Percentiles rank a stretch among this genome's conserved stretches.
phyloP scores from a whole-genome alignment of 2,329 filamentous ascomycete genomes.

The Epichloe brachyelytri region DNA sequence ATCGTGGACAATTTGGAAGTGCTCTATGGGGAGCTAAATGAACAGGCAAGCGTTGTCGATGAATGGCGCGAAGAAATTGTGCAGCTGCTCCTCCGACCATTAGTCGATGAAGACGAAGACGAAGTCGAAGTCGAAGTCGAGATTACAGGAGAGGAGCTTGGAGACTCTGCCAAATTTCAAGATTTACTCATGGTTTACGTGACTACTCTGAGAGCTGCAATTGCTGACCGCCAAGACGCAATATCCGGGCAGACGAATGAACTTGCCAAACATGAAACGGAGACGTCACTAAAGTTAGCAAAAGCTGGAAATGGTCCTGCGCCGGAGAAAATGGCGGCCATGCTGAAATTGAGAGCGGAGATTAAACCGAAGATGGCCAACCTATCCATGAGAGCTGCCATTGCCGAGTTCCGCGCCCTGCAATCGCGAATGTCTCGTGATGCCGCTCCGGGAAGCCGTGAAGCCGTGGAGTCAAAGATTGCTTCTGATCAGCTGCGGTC shows the following conservation, averaged over 20 bases:
- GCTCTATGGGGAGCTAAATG: constrained; percentile 54
- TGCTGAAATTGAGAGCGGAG: constrained; percentile 34
- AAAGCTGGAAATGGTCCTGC: constrained; percentile 54
- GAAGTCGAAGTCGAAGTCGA: constrained; percentile 61
- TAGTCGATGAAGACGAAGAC: constrained; percentile 71
- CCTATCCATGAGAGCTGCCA: constrained; percentile 56
- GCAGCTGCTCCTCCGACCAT: constrained; percentile 55
- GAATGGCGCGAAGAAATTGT: constrained; percentile 65
- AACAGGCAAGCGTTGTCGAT: constrained; percentile 57
- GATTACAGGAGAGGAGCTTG: constrained; percentile 79
- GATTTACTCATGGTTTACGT: constrained; percentile 84
- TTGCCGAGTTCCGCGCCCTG: constrained; percentile 57
- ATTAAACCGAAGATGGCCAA: constrained; percentile 36
- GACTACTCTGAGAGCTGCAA: constrained; percentile 58
- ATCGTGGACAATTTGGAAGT: constrained; percentile 53
- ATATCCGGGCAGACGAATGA: constrained; percentile 67
- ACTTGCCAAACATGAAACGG: constrained; percentile 61
- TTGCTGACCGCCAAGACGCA: constrained; percentile 66
- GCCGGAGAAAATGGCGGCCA: constrained; percentile 45
- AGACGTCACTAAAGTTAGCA: constrained; percentile 46
- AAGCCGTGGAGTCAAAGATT: constrained; percentile 55
- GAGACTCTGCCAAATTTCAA: constrained; percentile 73
- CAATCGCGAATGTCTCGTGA: constrained; percentile 28
- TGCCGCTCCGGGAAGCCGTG: constrained; percentile 26
- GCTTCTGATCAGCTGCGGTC: constrained; percentile 48